Conservation (phyloP, 169 alveolate genomes). For the Plasmodium ovale region DNA sequence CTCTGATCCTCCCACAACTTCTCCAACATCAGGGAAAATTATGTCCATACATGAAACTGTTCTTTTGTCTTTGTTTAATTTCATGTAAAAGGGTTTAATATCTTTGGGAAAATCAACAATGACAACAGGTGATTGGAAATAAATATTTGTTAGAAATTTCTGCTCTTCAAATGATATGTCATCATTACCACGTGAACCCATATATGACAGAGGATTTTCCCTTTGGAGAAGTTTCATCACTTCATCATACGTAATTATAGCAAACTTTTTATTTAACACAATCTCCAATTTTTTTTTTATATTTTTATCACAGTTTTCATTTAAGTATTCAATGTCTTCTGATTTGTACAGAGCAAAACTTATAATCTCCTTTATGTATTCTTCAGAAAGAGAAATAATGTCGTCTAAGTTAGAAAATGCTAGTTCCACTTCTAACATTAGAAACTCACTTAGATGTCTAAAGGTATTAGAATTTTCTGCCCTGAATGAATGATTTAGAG, state of each 20-base stretch:
- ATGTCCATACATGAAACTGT: constrained; percentile 98
- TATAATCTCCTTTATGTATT: constrained; percentile 74
- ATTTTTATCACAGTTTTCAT: constrained; percentile 43
- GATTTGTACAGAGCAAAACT: constrained; percentile 56
- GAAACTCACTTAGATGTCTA: constrained; percentile 98
- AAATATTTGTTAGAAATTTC: constrained; percentile 87
- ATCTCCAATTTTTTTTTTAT: constrained; percentile 34
- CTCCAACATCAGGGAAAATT: constrained; percentile 96
- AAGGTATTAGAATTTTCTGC: constrained; percentile 98
- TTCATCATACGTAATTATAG: constrained; percentile 76
- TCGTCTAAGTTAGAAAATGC: constrained; percentile 89
- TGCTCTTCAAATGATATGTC: constrained; percentile 81
- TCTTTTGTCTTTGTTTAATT: constrained; percentile 89
- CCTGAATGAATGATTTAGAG: constrained; percentile 99
- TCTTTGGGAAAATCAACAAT: constrained; percentile 90
- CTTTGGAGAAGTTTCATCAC: constrained; percentile 78
- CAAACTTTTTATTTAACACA: constrained; percentile 32
- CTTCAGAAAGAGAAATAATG: constrained; percentile 76
- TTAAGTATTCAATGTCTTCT: constrained; percentile 74
- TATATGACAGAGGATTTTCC: constrained; percentile 82
- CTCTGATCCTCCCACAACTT: constrained; percentile 96
- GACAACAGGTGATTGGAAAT: constrained; percentile 88
- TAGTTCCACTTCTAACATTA: constrained; percentile 99
- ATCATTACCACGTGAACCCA: constrained; percentile 90
- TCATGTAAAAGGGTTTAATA: constrained; percentile 96